These are phyloP conservation scores for Canavalia gladiata DNA, from an alignment of 306 rosid genomes.

Conservation along the genomic window DNA sequence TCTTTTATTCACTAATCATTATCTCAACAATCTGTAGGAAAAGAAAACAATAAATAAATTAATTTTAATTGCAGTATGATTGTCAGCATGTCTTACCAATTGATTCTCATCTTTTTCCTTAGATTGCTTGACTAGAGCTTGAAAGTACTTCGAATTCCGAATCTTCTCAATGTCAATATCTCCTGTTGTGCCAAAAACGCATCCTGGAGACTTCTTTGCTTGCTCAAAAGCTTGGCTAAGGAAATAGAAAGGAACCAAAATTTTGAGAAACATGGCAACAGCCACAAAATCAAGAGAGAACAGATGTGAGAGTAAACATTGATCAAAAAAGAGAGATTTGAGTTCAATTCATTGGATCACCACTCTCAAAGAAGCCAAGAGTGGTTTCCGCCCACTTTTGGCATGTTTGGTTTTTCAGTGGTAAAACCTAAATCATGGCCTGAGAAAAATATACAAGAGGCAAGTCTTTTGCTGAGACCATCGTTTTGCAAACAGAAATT, in stretches of 20 bases:
- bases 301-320: not conserved
- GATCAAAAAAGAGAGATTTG: not conserved
- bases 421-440: not conserved
- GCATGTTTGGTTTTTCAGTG: not conserved
- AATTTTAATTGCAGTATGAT: not conserved
- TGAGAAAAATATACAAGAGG: not conserved
- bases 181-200: conserved; percentile 63
- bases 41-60: not conserved
- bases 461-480: not conserved
- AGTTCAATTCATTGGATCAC: conserved; percentile 10
- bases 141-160: conserved; percentile 79
- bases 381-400: not conserved
- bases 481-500: not conserved
- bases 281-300: not conserved
- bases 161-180: conserved; percentile 80
- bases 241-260: conserved; percentile 22
- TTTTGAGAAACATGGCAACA: conserved; percentile 15
- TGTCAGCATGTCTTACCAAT: conserved; percentile 54
- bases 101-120: conserved; percentile 52
- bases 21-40: conserved; percentile 15
- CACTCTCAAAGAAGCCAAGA: not conserved
- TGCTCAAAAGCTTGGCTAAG: conserved; percentile 83
- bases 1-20: not conserved
- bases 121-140: conserved; percentile 64
- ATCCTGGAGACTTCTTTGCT: conserved; percentile 72